These are phyloP conservation scores for Osmanthus fragrans DNA, from an alignment of 257 asterid genomes.

Conservation along the genomic window DNA sequence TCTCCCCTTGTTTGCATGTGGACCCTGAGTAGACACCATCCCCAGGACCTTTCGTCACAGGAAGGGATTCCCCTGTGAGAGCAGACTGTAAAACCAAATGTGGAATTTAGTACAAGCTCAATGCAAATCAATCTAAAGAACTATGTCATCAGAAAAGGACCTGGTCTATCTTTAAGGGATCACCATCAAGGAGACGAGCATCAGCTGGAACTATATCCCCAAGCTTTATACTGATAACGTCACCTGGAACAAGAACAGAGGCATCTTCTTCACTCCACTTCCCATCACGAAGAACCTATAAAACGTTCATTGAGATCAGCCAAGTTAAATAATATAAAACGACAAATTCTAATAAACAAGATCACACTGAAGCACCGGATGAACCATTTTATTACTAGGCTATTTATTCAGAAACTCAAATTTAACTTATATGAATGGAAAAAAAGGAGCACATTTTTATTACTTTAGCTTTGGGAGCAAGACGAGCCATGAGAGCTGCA, in stretches of 20 bases:
- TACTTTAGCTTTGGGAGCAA: constrained; percentile 27
- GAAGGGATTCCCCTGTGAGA: constrained; percentile 45
- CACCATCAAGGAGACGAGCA: constrained; percentile 45
- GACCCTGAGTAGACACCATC: constrained; percentile 45
- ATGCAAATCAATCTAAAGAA: constrained; percentile 1
- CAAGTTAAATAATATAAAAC: background rate
- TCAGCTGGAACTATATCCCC: constrained; percentile 47
- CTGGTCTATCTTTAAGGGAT: constrained; percentile 46
- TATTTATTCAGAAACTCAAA: background rate
- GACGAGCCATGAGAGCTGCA: constrained; percentile 28
- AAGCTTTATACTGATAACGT: constrained; percentile 38
- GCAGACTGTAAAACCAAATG: constrained; percentile 34
- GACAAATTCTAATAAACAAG: background rate
- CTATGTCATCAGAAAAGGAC: constrained; percentile 9
- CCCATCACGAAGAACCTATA: constrained; percentile 24
- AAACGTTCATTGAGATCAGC: background rate
- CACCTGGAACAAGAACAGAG: constrained; percentile 35
- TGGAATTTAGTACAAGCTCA: background rate
- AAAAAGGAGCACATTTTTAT: background rate
- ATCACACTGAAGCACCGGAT: background rate
- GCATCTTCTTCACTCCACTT: constrained; percentile 22
- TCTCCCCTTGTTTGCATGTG: constrained; percentile 49
- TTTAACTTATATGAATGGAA: background rate
- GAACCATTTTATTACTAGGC: background rate
- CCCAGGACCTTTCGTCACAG: constrained; percentile 39